Percentiles rank a stretch among this genome's conserved stretches.
These are phyloP conservation scores for Echium plantagineum DNA, from an alignment of 257 asterid genomes.

Conservation along the genomic window DNA sequence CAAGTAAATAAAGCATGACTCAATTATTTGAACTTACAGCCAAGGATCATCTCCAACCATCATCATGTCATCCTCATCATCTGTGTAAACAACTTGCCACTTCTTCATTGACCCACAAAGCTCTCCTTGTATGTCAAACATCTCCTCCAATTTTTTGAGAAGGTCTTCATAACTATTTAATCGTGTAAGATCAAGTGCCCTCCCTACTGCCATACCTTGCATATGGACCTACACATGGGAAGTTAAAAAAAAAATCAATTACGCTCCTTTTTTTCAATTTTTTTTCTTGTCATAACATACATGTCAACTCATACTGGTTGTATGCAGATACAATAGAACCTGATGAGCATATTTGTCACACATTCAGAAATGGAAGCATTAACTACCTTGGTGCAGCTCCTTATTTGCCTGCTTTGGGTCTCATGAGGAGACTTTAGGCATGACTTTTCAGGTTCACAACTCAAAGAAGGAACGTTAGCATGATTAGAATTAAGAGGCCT, in stretches of 20 bases:
- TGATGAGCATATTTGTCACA: background rate
- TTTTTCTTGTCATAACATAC: background rate
- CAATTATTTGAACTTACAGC: slow-evolving; percentile 60
- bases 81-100: slow-evolving; percentile 96
- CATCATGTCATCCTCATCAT: slow-evolving; percentile 95
- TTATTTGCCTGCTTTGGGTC: slow-evolving; percentile 45
- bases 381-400: slow-evolving; percentile 86
- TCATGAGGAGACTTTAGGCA: slow-evolving; percentile 65
- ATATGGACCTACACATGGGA: slow-evolving; percentile 54
- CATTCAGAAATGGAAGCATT: background rate
- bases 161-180: slow-evolving; percentile 71
- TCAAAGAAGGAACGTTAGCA: slow-evolving; percentile 52
- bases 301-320: background rate
- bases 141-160: slow-evolving; percentile 73
- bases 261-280: too few species aligned
- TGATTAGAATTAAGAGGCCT: slow-evolving; percentile 49
- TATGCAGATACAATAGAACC: background rate
- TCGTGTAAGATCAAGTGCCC: slow-evolving; percentile 82
- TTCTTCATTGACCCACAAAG: slow-evolving; percentile 60
- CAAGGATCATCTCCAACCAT: slow-evolving; percentile 99
- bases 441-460: slow-evolving; percentile 67
- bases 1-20: slow-evolving; percentile 1
- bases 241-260: background rate
- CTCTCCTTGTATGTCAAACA: slow-evolving; percentile 85
- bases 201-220: slow-evolving; percentile 95